Evolutionary conservation across 2,329 filamentous ascomycete species (phyloP).

Genomic region (Ilyonectria mors-panacis): DNA sequence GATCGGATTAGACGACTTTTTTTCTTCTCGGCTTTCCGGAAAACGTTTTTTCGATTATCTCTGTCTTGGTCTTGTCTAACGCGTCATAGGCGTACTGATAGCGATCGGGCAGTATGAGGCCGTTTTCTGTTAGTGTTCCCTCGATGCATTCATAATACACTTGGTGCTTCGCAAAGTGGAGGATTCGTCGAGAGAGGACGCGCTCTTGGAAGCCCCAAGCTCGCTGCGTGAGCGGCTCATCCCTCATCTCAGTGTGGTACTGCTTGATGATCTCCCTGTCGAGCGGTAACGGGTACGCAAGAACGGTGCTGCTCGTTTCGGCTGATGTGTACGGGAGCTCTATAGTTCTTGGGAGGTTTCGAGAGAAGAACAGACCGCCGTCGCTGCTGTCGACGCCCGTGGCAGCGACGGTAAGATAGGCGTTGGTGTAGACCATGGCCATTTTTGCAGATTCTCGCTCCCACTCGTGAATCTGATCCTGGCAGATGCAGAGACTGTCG

Average conservation of each 20-base stretch:
- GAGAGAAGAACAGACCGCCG: slow-evolving; percentile 12
- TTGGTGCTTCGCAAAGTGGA: slow-evolving; percentile 38
- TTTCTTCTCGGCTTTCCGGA: neutral
- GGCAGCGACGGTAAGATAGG: slow-evolving; percentile 16
- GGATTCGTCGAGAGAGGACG: slow-evolving; percentile 31
- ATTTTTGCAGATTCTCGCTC: slow-evolving; percentile 21
- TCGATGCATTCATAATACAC: slow-evolving; percentile 35
- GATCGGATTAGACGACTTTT: too few relatives aligned
- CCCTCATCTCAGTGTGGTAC: slow-evolving; percentile 16
- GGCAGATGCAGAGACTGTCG: slow-evolving; percentile 29
- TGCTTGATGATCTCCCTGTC: slow-evolving; percentile 21
- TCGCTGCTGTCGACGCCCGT: slow-evolving; percentile 10
- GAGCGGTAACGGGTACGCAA: neutral
- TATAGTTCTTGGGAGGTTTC: neutral
- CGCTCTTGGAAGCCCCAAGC: slow-evolving; percentile 44
- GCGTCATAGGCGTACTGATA: neutral
- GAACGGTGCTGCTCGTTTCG: neutral
- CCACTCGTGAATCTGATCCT: slow-evolving; percentile 19
- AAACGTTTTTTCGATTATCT: too few relatives aligned
- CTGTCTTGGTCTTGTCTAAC: too few relatives aligned
- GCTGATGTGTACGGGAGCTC: neutral
- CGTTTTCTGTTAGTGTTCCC: slow-evolving; percentile 5
- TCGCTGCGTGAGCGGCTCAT: slow-evolving; percentile 22
- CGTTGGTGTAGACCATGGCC: slow-evolving; percentile 20
- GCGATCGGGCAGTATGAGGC: neutral